Base-by-base conservation (phyloP, 768 basidiomycete genomes). In the Suillus lakei region DNA sequence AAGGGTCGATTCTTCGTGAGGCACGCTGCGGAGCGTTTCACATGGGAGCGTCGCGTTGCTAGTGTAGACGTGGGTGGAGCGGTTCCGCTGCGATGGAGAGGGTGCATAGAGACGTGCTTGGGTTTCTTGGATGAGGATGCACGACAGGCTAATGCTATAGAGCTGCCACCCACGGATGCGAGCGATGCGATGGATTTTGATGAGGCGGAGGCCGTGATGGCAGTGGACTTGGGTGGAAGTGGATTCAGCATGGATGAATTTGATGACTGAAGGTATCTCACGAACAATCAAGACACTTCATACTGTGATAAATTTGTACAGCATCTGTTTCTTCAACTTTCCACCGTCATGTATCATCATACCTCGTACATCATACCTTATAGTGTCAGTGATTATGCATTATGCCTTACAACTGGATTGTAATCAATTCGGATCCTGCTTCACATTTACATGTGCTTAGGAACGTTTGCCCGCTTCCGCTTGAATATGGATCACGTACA, bases 71-170 rank as follows among this genome's bases (percentile, higher is more conserved):
- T 89, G 0, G 85, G 86, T 23, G 86, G 82, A 9, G 68, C 71
- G 15, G 88, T 89, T 6, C 88, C 90, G 26, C 66, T 92, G 36
- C 74, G 80, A 60, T 93, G 91, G 91, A 78, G 89, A 34, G 91
- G 91, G 1, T 93, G 91, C 74, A 72, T 77, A n/a, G 68, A 64
- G 58, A 86, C 86, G 0, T 93, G 91, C 73, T 71, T 93, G 62
- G 82, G 82, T 38, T 92, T 89, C 70, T 74, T 93, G 69, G 83
- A 81, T 13, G 50, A 66, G 13, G 18, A 54, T 41, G 28, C 9
- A 41, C 12, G 12, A 23, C 36, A 60, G 23, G n/a, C n/a, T 2
- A 38, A 23, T 12, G 28, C 56, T 28, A 8, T 28, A 34, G 54
- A 62, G 30, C 23, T 26, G n/a, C 26, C 18, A 34, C 18, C 30